Evolutionary conservation across 2,329 filamentous ascomycete genomes (phyloP), one percentile per base, ranked within the genome.

Genomic region (Magnaporthiopsis rhizophila): DNA sequence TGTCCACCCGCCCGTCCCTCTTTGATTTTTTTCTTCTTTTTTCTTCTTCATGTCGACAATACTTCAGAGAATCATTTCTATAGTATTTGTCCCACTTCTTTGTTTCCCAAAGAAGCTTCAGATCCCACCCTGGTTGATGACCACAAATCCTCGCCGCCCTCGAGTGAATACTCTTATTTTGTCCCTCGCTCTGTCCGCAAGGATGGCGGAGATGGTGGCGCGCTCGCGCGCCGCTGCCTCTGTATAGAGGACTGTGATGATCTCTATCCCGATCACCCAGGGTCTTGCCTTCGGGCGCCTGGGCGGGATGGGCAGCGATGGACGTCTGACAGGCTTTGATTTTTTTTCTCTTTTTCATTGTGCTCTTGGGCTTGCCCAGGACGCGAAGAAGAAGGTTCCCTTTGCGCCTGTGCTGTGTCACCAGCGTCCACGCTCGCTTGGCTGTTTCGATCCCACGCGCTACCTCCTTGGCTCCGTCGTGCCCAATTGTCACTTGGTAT

Each of bases 81-180:
- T 92, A 97, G 92, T 93, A 88, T 84, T 91, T 87, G 87, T 92
- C 89, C 85, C 62, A 83, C 84, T 87, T 91, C 90, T 95, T 89
- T 91, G 87, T 89, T 94, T 86, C 87, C 86, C 85, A 92, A 85
- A 89, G 83, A 84, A 96, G 92, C 90, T 86, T 92, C 89, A 94
- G 89, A 92, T 86, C 87, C 87, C 86, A 94, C 88, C 90, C 91
- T 92, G 91, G 90, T 90, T 91, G 91, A 96, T 95, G 91, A 96
- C 78, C 79, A 73, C 73, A 90, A 85, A 89, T 91, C 91, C 89
- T 91, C 91, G 87, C 83, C 83, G 81, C 89, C 89, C 88, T 86
- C 91, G 90, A 92, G 90, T 95, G 90, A 93, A 89, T 79, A 83
- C 82, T 38, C 62, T 45, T 79, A 80, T 83, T 75, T 80, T 75